Percentiles rank a stretch among this genome's conserved stretches.
phyloP scores from a whole-genome alignment of 2,329 filamentous ascomycete species.

The Blastomyces emzantsi region DNA sequence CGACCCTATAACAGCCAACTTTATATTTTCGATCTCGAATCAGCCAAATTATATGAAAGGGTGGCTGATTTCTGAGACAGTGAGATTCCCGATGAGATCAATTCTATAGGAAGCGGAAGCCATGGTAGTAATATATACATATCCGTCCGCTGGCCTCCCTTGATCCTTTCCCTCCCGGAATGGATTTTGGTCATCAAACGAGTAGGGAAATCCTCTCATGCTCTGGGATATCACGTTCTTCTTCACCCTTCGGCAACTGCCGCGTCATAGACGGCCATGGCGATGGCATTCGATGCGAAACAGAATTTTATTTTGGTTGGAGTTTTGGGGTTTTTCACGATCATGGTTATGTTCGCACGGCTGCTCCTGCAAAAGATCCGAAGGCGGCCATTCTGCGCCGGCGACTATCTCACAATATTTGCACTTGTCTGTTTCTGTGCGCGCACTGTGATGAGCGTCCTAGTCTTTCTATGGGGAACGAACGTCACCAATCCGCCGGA shows the following conservation, averaged over 20 bases:
- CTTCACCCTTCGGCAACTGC: neutral
- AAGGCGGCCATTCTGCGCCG: constrained; percentile 4
- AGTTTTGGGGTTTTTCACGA: constrained; percentile 10
- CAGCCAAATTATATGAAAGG: neutral
- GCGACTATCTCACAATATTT: constrained; percentile 13
- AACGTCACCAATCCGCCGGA: constrained; percentile 2
- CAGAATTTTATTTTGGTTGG: constrained; percentile 9
- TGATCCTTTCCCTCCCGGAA: neutral
- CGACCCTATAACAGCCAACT: neutral
- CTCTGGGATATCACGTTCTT: neutral
- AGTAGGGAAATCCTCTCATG: neutral
- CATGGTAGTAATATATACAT: neutral
- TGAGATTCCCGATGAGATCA: neutral
- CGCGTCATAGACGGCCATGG: neutral
- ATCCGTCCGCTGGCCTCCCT: neutral
- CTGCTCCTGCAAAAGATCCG: constrained; percentile 11
- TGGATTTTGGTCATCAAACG: neutral
- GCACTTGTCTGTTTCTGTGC: constrained; percentile 7
- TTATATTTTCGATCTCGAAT: neutral
- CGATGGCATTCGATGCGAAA: constrained; percentile 3
- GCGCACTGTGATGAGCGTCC: constrained; percentile 4
- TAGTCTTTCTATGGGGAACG: constrained; percentile 11
- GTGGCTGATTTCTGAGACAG: constrained; percentile 1
- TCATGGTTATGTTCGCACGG: constrained; percentile 8
- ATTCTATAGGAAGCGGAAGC: neutral